Base-by-base conservation (phyloP, 345 rosid species). In the Syzygium jambos region DNA sequence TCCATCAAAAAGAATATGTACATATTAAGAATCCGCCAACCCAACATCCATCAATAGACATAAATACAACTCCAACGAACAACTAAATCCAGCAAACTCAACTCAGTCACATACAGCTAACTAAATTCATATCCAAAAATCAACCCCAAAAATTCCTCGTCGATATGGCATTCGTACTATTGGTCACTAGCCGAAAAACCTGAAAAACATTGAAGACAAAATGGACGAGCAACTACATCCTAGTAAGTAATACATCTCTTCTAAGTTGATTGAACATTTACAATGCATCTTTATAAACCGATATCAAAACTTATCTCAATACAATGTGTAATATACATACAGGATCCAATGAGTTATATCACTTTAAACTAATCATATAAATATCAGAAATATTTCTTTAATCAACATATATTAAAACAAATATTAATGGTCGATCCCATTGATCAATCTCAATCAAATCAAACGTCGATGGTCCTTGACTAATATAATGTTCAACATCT, bases 171-270 rank as follows among this genome's bases (percentile, higher is more conserved):
- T 4, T 23, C 0, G 5, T 22, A 56, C 1, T 9, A 9, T 2
- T 3, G 2, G 1, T 23, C 10, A 9, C 5, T 56, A 56, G 25
- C 4, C 23, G 1, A 23, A 56, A 9, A 56, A 9, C 11, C 0
- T 23, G n/a, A 1, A 56, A 56, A 56, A 56, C 6, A 23, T 57
- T 57, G 13, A 10, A 0, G 46, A 57, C 6, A 0, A 10, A 25
- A 9, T 1, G 27, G 2, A 2, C 0, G 3, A 10, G 63, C 63
- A 10, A 57, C 6, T 10, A 57, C 2, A 23, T 0, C 11, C 3
- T 22, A 23, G 0, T 55, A 9, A 55, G 5, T 23, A 56, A 1
- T 23, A 4, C 63, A 23, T 57, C 0, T 56, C 3, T 56, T 56
- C 25, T 56, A 56, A 56, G 5, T 0, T 23, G 6, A 23, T 25